Conservation (phyloP, 1,284 basidiomycete genomes). For the Microstroma glucosiphilum region DNA sequence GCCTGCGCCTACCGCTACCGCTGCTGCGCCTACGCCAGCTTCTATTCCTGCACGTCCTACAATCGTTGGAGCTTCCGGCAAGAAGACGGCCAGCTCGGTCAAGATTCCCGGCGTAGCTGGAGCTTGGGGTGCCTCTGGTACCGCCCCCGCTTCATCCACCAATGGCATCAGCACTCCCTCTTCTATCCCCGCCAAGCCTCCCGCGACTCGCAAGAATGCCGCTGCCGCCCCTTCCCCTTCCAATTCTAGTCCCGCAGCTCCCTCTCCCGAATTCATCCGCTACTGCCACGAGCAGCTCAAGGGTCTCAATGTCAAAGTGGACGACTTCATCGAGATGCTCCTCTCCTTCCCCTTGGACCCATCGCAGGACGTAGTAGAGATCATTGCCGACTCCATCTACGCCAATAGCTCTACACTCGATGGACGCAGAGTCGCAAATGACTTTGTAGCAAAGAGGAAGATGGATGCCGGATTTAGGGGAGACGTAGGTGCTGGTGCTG, state of each 20-base stretch:
- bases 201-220: constrained; percentile 51
- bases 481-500: background rate
- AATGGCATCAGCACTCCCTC: constrained; percentile 17
- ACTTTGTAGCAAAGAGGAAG: constrained; percentile 81
- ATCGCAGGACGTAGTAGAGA: constrained; percentile 45
- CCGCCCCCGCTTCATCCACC: no score
- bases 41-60: constrained; percentile 12
- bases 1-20: constrained; percentile 38
- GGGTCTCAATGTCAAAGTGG: constrained; percentile 67
- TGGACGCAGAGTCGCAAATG: constrained; percentile 83
- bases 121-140: background rate
- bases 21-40: constrained; percentile 40
- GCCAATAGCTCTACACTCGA: constrained; percentile 88
- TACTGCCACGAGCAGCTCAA: constrained; percentile 85
- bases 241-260: constrained; percentile 59
- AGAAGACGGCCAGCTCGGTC: background rate
- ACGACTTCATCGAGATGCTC: constrained; percentile 52
- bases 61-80: background rate
- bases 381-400: constrained; percentile 60
- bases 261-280: constrained; percentile 79
- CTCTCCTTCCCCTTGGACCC: constrained; percentile 51
- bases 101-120: constrained; percentile 4
- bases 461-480: constrained; percentile 27
- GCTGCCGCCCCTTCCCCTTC: background rate
- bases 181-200: constrained; percentile 49